These are phyloP conservation scores for Barbarea vulgaris DNA, from an alignment of 345 rosid genomes.

Conservation along the genomic window DNA sequence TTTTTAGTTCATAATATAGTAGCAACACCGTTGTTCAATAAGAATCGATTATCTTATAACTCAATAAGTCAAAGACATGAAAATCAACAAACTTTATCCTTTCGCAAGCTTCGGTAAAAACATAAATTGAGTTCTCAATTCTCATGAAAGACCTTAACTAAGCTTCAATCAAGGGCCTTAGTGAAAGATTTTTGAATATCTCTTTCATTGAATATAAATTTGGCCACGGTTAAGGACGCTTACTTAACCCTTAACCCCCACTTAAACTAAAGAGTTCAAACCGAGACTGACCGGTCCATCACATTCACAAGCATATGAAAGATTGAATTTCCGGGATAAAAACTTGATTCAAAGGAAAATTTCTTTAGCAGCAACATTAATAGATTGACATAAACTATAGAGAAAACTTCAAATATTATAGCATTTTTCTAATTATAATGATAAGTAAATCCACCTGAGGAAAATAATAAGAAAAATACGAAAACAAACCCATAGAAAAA, in stretches of 20 bases:
- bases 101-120: neutral
- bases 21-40: no score
- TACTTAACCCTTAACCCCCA: no score
- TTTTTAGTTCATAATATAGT: neutral
- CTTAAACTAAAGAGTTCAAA: no score
- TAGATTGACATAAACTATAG: neutral
- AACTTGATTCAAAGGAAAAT: neutral
- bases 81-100: neutral
- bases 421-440: neutral
- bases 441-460: neutral
- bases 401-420: neutral
- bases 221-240: neutral
- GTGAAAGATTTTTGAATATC: neutral
- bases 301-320: neutral
- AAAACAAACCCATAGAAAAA: neutral
- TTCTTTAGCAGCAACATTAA: neutral
- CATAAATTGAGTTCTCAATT: neutral
- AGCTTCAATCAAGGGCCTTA: neutral
- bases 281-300: neutral
- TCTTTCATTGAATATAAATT: neutral
- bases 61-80: neutral
- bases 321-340: neutral
- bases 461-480: neutral
- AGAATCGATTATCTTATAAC: no score
- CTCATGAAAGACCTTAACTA: neutral